These are phyloP conservation scores for Pouteria glomerata DNA, from an alignment of 148 eudicot genomes.

Conservation along the genomic window DNA sequence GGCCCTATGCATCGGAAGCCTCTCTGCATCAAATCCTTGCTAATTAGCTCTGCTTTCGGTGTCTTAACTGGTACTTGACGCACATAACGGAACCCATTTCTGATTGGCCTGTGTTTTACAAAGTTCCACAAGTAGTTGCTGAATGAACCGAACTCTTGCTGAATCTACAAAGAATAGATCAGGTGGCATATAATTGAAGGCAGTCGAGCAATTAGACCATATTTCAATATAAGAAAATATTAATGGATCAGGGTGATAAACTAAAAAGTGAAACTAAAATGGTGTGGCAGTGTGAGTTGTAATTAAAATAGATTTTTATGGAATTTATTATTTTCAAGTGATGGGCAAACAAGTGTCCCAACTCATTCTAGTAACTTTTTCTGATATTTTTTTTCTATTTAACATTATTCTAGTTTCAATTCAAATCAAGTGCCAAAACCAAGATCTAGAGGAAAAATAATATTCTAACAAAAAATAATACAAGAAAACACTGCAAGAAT, in stretches of 20 bases:
- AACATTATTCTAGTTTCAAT: no score
- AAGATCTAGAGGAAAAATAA: not conserved
- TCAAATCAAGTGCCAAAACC: not conserved
- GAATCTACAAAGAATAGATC: slow-evolving; percentile 38
- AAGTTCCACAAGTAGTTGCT: slow-evolving; percentile 62
- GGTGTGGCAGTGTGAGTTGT: no score
- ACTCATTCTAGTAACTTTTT: no score
- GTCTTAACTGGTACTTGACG: slow-evolving; percentile 65
- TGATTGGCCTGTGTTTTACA: slow-evolving; percentile 48
- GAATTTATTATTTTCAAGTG: no score
- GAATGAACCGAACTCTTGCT: slow-evolving; percentile 65
- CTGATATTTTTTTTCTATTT: no score
- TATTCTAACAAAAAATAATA: no score
- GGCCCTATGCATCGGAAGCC: slow-evolving; percentile 76
- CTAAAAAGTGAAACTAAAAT: no score
- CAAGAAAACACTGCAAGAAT: no score
- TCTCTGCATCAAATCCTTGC: slow-evolving; percentile 63
- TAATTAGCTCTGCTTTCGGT: slow-evolving; percentile 57
- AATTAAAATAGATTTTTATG: no score
- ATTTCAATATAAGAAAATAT: not conserved
- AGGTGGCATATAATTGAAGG: not conserved
- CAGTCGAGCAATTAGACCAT: not conserved
- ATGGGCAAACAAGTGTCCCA: no score
- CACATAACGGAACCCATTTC: slow-evolving; percentile 42
- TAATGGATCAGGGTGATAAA: no score